Evolutionary conservation across 371 early-diverging fungal genomes (phyloP).

Genomic region (Syncephalastrum sp.): DNA sequence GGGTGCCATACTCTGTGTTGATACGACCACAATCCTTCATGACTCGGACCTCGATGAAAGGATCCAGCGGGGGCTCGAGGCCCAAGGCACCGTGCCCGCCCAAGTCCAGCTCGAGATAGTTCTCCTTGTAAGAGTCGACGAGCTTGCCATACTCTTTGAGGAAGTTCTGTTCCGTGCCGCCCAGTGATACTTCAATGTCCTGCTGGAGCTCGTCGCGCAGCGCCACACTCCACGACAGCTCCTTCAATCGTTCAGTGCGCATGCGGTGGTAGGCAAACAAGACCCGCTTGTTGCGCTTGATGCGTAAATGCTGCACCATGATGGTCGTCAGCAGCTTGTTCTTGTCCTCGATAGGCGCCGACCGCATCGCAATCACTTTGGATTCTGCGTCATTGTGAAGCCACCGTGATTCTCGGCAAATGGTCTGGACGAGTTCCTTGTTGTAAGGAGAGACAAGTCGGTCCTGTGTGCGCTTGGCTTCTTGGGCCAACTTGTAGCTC

Average conservation of each 20-base stretch:
- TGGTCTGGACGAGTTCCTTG: slow-evolving; percentile 79
- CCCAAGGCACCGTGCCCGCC: slow-evolving; percentile 69
- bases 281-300: slow-evolving; percentile 81
- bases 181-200: slow-evolving; percentile 49
- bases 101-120: slow-evolving; percentile 72
- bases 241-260: slow-evolving; percentile 69
- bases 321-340: slow-evolving; percentile 37
- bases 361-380: slow-evolving; percentile 26
- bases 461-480: slow-evolving; percentile 78
- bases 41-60: slow-evolving; percentile 88
- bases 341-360: slow-evolving; percentile 7
- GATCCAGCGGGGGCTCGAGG: slow-evolving; percentile 82
- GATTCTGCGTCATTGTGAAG: slow-evolving; percentile 43
- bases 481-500: slow-evolving; percentile 77
- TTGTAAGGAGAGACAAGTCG: slow-evolving; percentile 74
- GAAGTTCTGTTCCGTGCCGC: slow-evolving; percentile 68
- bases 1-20: slow-evolving; percentile 77
- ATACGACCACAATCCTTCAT: slow-evolving; percentile 87
- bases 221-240: slow-evolving; percentile 77
- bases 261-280: slow-evolving; percentile 87
- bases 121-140: slow-evolving; percentile 64
- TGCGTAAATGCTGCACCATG: slow-evolving; percentile 56
- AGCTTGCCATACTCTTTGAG: slow-evolving; percentile 60
- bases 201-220: slow-evolving; percentile 33
- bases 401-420: slow-evolving; percentile 74